Percentiles rank a stretch among this genome's conserved stretches.
Conservation (phyloP, 2,329 filamentous ascomycete species). For the Ascochyta fabae region DNA sequence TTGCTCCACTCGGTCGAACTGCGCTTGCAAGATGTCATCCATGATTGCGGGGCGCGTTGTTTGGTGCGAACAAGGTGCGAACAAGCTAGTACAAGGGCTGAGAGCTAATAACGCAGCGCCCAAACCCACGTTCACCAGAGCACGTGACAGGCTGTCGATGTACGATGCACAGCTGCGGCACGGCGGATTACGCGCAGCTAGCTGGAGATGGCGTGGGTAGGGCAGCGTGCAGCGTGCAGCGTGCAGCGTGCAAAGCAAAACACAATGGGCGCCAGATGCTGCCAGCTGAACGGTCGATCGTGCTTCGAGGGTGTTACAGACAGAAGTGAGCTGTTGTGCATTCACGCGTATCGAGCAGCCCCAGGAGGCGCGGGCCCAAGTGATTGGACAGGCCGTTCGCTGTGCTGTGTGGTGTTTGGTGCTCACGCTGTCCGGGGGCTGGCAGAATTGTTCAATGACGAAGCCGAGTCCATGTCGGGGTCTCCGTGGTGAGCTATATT, state of each 20-base stretch:
- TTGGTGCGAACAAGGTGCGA: constrained; percentile 14
- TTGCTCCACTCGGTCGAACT: constrained; percentile 55
- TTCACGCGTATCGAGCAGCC: constrained; percentile 1
- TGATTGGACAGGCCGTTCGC: constrained; percentile 8
- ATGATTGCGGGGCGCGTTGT: constrained; percentile 36
- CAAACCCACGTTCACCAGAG: not conserved
- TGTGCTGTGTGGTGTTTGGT: constrained; percentile 8
- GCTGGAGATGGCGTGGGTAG: constrained; percentile 13
- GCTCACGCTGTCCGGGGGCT: not conserved
- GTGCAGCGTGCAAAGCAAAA: constrained; percentile 20
- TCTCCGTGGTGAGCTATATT: constrained; percentile 15
- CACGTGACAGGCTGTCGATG: constrained; percentile 12
- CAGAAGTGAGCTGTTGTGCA: constrained; percentile 2
- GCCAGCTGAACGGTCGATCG: constrained; percentile 32
- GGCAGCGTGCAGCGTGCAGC: constrained; percentile 8
- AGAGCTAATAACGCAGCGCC: constrained; percentile 5
- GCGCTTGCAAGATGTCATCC: constrained; percentile 51
- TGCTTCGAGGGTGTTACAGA: constrained; percentile 6
- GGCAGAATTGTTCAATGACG: constrained; percentile 8
- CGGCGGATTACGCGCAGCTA: constrained; percentile 14
- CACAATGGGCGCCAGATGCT: constrained; percentile 31
- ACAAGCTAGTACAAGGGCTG: constrained; percentile 14
- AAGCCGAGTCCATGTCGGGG: constrained; percentile 4
- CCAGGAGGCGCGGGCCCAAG: not conserved
- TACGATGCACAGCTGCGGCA: constrained; percentile 10